Evolutionary conservation across 169 alveolate species (phyloP).

Genomic region (Plasmodium coatneyi): DNA sequence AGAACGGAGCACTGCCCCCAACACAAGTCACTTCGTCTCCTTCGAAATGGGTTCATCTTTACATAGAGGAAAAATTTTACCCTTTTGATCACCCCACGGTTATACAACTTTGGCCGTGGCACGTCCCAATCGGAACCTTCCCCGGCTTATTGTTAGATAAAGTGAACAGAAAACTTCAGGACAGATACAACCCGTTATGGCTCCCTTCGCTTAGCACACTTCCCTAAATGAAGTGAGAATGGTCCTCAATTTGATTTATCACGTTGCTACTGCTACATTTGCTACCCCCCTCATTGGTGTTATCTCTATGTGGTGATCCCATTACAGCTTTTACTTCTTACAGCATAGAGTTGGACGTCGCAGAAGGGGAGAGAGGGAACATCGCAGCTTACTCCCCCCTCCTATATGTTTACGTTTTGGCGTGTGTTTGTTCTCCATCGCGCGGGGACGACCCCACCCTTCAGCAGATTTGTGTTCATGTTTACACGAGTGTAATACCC

Average conservation of each 20-base stretch:
- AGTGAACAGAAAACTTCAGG: neutral
- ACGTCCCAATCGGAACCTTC: neutral
- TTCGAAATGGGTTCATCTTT: neutral
- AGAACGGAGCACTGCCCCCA: neutral
- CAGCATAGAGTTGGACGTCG: neutral
- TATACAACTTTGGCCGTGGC: neutral
- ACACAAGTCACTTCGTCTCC: neutral
- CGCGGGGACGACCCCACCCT: neutral
- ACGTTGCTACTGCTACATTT: neutral
- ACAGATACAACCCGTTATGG: neutral
- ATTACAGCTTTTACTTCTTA: neutral
- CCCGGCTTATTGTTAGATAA: neutral
- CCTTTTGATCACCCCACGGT: neutral
- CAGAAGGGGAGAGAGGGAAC: neutral
- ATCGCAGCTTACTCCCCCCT: neutral
- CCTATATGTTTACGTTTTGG: neutral
- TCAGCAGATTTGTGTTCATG: neutral
- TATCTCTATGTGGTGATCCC: neutral
- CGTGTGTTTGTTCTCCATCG: neutral
- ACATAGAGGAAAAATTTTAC: neutral
- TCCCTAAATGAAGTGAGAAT: neutral
- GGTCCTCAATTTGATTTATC: neutral
- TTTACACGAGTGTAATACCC: neutral
- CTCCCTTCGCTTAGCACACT: neutral
- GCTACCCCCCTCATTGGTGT: neutral